phyloP scores from a whole-genome alignment of 345 rosid species.

The Psidium friedrichsthalianum region DNA sequence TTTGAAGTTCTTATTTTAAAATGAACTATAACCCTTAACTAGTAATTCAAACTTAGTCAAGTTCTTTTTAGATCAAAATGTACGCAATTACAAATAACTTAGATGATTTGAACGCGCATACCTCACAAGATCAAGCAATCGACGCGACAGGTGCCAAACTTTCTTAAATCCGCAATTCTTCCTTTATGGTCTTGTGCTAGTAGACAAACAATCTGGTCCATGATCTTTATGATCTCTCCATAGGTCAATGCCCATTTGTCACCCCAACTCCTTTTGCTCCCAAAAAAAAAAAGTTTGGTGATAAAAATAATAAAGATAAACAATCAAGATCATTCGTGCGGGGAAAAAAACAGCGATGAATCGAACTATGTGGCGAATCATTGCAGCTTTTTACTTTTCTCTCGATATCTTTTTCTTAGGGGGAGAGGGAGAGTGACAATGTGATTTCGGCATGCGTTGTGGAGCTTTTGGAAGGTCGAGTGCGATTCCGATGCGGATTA shows the following conservation, averaged over 20 bases:
- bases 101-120: neutral
- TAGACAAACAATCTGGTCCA: neutral
- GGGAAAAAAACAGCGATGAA: neutral
- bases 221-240: neutral
- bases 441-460: neutral
- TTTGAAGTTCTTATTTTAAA: neutral
- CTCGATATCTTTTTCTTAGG: neutral
- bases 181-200: neutral
- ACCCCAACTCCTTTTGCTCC: neutral
- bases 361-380: neutral
- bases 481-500: neutral
- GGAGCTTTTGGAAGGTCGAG: neutral
- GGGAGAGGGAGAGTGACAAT: neutral
- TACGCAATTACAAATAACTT: neutral
- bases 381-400: neutral
- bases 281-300: no score
- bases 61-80: neutral
- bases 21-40: neutral
- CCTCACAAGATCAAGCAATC: neutral
- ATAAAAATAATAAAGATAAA: neutral
- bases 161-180: neutral
- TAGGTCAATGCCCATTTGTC: neutral
- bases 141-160: neutral
- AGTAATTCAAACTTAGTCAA: neutral
- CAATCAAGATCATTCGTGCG: neutral